A percentile compares a stretch with the other conserved stretches of the same genome.
phyloP scores from a whole-genome alignment of 2,329 filamentous ascomycete genomes.

The Verticillium dahliae region DNA sequence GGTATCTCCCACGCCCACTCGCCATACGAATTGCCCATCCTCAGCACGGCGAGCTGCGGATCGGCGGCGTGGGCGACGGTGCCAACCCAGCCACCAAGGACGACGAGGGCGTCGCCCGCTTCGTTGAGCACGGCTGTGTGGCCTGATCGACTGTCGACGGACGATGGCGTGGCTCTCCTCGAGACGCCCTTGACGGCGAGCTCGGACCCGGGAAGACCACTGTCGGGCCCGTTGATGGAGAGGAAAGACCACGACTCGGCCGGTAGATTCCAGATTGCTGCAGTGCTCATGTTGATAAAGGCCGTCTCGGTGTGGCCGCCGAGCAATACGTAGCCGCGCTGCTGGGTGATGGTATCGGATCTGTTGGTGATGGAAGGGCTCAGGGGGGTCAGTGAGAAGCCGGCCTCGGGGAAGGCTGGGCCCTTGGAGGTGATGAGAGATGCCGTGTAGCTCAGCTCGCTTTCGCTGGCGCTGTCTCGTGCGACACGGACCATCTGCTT shows the following conservation, averaged over 20 bases:
- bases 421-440: conserved; percentile 36
- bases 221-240: conserved; percentile 43
- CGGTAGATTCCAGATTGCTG: conserved; percentile 80
- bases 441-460: conserved; percentile 23
- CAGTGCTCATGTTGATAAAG: conserved; percentile 91
- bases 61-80: conserved; percentile 67
- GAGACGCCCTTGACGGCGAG: conserved; percentile 41
- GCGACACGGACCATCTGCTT: conserved; percentile 68
- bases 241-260: conserved; percentile 84
- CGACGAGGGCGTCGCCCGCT: conserved; percentile 69
- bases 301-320: conserved; percentile 78
- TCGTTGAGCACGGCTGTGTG: conserved; percentile 78
- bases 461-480: conserved; percentile 28
- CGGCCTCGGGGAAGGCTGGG: conserved; percentile 60
- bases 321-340: conserved; percentile 72
- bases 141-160: conserved; percentile 76
- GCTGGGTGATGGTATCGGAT: conserved; percentile 59
- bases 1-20: conserved; percentile 69
- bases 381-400: conserved; percentile 75
- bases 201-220: conserved; percentile 28
- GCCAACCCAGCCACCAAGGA: conserved; percentile 91
- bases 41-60: conserved; percentile 73
- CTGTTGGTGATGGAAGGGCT: conserved; percentile 63
- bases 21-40: conserved; percentile 69
- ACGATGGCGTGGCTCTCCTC: conserved; percentile 10